Conservation (phyloP, 1,284 basidiomycete species). For the Cryptococcus sp. region DNA sequence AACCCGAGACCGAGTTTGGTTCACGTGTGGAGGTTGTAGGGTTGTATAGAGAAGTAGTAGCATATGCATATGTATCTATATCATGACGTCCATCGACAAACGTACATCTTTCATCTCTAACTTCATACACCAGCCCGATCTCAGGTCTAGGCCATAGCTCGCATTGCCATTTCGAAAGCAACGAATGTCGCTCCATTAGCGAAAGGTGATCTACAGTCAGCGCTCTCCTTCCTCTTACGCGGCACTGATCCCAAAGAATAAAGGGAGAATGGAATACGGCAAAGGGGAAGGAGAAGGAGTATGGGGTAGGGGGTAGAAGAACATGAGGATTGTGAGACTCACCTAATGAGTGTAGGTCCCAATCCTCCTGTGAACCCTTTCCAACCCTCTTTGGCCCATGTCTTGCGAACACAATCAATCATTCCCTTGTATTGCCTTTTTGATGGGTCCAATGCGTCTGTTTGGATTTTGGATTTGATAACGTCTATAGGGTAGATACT, state of each 20-base stretch:
- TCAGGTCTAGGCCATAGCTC: slow-evolving; percentile 33
- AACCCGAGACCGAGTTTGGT: neutral
- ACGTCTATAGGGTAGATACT: slow-evolving; percentile 90
- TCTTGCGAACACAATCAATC: slow-evolving; percentile 73
- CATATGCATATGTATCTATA: neutral
- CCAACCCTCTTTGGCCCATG: slow-evolving; percentile 75
- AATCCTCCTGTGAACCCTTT: slow-evolving; percentile 85
- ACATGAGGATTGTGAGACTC: too few relatives aligned
- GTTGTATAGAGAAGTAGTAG: neutral
- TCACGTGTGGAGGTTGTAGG: neutral
- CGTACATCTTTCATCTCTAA: too few relatives aligned
- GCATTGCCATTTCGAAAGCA: slow-evolving; percentile 79
- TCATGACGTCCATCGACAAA: neutral
- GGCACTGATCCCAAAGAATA: too few relatives aligned
- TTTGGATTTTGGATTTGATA: slow-evolving; percentile 93
- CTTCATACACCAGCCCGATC: too few relatives aligned
- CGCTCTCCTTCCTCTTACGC: neutral
- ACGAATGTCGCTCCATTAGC: slow-evolving; percentile 92
- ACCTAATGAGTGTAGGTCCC: slow-evolving; percentile 85
- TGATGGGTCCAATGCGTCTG: slow-evolving; percentile 72
- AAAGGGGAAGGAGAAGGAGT: neutral
- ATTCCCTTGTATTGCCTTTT: slow-evolving; percentile 77
- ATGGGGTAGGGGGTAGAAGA: neutral
- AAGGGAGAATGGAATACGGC: too few relatives aligned
- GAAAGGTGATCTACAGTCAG: slow-evolving; percentile 34